Conservation (phyloP, 805 yeast species). For the Myxozyma vanderwaltii region DNA sequence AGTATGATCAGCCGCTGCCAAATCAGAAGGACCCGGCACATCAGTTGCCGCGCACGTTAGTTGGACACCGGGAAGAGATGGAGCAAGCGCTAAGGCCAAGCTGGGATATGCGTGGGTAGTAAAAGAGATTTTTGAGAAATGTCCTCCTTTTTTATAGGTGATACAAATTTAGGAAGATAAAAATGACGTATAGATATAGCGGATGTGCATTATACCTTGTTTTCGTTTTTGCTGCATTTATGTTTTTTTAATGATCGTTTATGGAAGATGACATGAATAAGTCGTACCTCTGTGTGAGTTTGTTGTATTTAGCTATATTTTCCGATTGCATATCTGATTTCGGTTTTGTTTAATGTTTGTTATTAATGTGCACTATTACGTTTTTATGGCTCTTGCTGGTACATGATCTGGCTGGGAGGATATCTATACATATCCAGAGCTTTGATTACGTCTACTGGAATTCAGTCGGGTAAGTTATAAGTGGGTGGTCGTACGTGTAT, state of each 20-base stretch:
- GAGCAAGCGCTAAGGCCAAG: constrained; percentile 20
- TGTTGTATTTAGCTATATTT: too few relatives aligned
- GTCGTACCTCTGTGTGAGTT: too few relatives aligned
- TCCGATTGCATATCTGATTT: too few relatives aligned
- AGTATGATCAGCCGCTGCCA: neutral
- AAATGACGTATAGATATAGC: neutral
- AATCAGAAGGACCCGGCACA: neutral
- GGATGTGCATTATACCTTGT: neutral
- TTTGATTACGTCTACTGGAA: too few relatives aligned
- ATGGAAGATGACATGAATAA: too few relatives aligned
- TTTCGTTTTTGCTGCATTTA: neutral
- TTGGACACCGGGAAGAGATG: constrained; percentile 15
- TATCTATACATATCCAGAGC: too few relatives aligned
- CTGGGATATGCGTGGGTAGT: constrained; percentile 24
- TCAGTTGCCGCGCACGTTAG: constrained; percentile 17
- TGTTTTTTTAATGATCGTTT: neutral
- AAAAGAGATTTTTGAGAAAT: neutral
- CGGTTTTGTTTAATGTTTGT: too few relatives aligned
- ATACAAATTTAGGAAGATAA: neutral
- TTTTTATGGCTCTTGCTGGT: too few relatives aligned
- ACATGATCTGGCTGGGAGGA: too few relatives aligned
- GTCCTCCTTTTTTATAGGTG: neutral
- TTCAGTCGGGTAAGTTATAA: neutral
- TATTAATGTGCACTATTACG: too few relatives aligned
- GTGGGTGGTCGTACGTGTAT: too few relatives aligned